Evolutionary conservation across 176 grass and related monocot genomes (phyloP), one percentile per base, ranked within the genome.

Genomic region (Echinochloa phyllopogon): DNA sequence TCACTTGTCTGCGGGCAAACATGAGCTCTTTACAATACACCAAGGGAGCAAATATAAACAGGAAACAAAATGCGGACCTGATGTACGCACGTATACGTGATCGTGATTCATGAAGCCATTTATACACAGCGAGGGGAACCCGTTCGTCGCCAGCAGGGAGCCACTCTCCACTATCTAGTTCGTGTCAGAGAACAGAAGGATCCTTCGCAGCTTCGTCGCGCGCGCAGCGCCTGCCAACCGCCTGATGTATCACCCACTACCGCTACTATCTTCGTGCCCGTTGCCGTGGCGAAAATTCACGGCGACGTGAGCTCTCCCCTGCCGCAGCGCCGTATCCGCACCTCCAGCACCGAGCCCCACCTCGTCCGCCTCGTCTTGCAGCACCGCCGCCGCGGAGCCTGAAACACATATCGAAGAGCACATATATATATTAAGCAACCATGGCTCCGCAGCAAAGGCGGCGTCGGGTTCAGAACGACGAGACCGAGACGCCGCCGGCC

Each of bases 301-400:
- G 89, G 93, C 33, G 88, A 85, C 1, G 90, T 89, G 78, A 92
- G 70, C 50, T 98, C 87, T 72, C 85, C 93, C 48, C 69, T 53
- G 41, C 72, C 41, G 76, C 93, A 98, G 17, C 60, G 44, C 6
- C 83, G 90, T 86, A 98, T 93, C 76, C 72, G 84, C 4, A 98
- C 89, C 71, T 86, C 72, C 88, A 95, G 25, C 51, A 69, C 82
- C 21, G 80, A 63, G 37, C 95, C 93, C 67, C 81, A 84, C 81
- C 67, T 82, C 52, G 79, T 78, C 79, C 87, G 65, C 50, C 42
- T 92, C 44, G 92, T 90, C 59, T 43, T 76, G 76, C 95, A 98
- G 53, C 93, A 95, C 14, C 95, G 93, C 86, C 95, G 84, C 86
- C 93, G 81, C 8, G 93, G 91, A 4, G 95, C 95, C 95, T 98